These are phyloP conservation scores for Mycosarcoma mackinlayi DNA, from an alignment of 1,284 basidiomycete species.

Conservation along the genomic window DNA sequence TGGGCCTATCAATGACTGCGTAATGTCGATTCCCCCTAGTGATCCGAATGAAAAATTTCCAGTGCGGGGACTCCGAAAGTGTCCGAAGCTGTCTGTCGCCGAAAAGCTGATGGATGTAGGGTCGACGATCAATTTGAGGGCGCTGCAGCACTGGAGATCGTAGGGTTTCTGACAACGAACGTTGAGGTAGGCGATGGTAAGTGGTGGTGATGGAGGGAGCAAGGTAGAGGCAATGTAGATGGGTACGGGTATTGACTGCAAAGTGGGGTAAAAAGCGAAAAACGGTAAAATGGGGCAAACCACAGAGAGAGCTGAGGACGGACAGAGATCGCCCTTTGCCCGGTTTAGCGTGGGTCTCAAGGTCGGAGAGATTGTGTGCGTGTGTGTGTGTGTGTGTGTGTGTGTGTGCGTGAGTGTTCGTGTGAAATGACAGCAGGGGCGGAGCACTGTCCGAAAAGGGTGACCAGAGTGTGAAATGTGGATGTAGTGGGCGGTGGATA, in stretches of 20 bases:
- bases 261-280: no score
- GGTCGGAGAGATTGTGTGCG: conserved; percentile 3
- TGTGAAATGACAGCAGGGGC: no score
- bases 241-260: no score
- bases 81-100: conserved; percentile 16
- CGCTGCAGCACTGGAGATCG: no score
- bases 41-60: not conserved
- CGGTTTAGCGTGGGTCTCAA: not conserved
- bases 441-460: no score
- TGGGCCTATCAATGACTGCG: no score
- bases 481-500: conserved; percentile 6
- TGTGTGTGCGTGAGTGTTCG: no score
- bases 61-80: conserved; percentile 20
- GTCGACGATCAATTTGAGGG: no score
- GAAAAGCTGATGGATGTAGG: no score
- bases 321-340: not conserved
- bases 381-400: no score
- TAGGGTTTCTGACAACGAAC: not conserved
- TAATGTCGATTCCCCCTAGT: no score
- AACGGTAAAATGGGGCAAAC: not conserved
- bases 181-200: not conserved
- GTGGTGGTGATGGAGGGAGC: not conserved
- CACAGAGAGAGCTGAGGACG: not conserved
- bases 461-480: conserved; percentile 6
- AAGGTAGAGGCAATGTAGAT: not conserved